These are phyloP conservation scores for Chaetomiaceae sp. DNA, from an alignment of 2,329 filamentous ascomycete genomes.

Conservation along the genomic window DNA sequence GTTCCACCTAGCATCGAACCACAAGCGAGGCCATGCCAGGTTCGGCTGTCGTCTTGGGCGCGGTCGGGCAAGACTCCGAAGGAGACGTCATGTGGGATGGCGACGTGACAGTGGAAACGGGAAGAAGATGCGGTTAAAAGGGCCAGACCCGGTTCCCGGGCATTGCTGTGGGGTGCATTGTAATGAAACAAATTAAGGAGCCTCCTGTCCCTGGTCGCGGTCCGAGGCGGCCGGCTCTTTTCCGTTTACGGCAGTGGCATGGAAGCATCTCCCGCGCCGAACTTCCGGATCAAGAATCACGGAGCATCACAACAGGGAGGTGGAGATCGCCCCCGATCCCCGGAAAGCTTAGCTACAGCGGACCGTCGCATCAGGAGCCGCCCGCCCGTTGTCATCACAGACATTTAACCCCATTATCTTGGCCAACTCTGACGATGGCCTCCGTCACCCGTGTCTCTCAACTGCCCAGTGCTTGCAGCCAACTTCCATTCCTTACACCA, in stretches of 20 bases:
- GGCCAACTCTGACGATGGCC: background rate
- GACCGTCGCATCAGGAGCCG: too few relatives aligned
- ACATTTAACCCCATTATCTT: background rate
- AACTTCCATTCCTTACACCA: background rate
- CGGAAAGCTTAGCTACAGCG: background rate
- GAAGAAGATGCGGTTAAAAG: background rate
- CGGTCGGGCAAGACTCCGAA: background rate
- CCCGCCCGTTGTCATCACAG: background rate
- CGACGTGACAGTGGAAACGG: background rate
- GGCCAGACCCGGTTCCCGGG: background rate
- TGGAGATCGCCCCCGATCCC: background rate
- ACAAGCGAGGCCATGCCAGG: too few relatives aligned
- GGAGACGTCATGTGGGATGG: background rate
- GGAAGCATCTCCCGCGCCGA: background rate
- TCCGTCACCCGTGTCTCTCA: background rate
- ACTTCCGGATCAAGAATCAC: constrained; percentile 8
- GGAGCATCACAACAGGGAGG: background rate
- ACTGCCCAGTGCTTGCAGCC: too few relatives aligned
- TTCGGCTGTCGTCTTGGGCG: background rate
- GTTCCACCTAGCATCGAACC: too few relatives aligned
- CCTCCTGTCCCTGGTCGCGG: background rate
- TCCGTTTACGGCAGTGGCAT: background rate
- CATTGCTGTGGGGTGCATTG: background rate
- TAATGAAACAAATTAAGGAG: constrained; percentile 5
- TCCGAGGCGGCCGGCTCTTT: constrained; percentile 5